These are phyloP conservation scores for Sparassis latifolia DNA, from an alignment of 1,284 basidiomycete genomes.

Conservation along the genomic window DNA sequence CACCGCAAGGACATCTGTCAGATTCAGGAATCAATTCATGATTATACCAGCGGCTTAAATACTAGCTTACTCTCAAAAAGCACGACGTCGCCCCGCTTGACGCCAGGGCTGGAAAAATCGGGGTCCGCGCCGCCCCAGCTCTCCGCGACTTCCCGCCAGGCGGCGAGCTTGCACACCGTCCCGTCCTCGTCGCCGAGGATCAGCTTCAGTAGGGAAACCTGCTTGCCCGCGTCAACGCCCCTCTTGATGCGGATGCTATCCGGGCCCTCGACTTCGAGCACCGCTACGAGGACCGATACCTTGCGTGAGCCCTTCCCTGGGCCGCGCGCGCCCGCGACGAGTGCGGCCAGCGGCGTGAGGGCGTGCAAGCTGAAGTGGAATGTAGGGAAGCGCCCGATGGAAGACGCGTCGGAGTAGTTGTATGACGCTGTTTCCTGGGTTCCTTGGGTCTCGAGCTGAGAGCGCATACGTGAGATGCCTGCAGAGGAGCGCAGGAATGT, in stretches of 20 bases:
- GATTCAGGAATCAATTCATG: neutral
- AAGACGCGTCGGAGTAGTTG: conserved; percentile 54
- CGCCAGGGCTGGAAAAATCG: conserved; percentile 20
- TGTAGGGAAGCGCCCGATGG: conserved; percentile 57
- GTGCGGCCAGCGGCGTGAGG: conserved; percentile 40
- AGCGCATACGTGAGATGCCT: conserved; percentile 19
- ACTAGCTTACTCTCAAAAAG: conserved; percentile 53
- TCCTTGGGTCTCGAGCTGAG: conserved; percentile 29
- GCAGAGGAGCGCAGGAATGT: conserved; percentile 23
- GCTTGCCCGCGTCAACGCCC: conserved; percentile 58
- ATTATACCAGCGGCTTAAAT: neutral
- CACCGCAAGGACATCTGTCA: conserved; percentile 42
- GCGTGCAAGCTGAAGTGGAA: conserved; percentile 61
- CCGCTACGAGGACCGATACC: conserved; percentile 52
- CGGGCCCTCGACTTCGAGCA: conserved; percentile 69
- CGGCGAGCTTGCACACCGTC: conserved; percentile 59
- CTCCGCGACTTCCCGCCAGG: conserved; percentile 70
- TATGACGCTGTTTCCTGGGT: conserved; percentile 43
- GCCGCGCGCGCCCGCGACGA: conserved; percentile 20
- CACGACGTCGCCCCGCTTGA: conserved; percentile 66
- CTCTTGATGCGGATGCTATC: conserved; percentile 58
- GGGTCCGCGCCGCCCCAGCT: conserved; percentile 43
- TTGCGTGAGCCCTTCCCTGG: conserved; percentile 29
- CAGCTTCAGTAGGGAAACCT: conserved; percentile 58
- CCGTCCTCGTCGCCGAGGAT: conserved; percentile 65